These are phyloP conservation scores for Breviolum minutum DNA, from an alignment of 73 alveolate species.

Conservation along the genomic window DNA sequence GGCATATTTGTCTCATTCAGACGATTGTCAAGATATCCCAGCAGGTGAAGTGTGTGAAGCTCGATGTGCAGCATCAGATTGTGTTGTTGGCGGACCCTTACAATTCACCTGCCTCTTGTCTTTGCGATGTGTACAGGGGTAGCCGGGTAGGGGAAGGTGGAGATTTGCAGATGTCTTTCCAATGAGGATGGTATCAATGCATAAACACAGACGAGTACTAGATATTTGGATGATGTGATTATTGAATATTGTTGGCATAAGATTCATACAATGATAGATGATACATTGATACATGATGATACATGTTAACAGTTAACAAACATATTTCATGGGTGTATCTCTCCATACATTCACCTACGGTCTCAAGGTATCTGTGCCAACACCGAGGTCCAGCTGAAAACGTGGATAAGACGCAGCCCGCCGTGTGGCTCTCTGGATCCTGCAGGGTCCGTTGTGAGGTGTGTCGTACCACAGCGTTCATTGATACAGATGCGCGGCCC, in stretches of 20 bases:
- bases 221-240: neutral
- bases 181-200: neutral
- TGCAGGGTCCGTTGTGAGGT: slow-evolving; percentile 69
- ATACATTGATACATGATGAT: neutral
- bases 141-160: neutral
- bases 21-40: slow-evolving; percentile 36
- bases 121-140: neutral
- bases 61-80: slow-evolving; percentile 33
- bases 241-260: neutral
- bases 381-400: slow-evolving; percentile 43
- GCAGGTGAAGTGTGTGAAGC: slow-evolving; percentile 69
- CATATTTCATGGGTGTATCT: neutral
- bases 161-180: neutral
- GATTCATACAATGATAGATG: neutral
- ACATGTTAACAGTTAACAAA: neutral
- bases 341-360: neutral
- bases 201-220: neutral
- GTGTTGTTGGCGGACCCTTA: slow-evolving; percentile 62
- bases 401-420: neutral
- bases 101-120: neutral
- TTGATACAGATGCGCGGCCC: slow-evolving; percentile 83
- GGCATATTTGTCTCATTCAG: slow-evolving; percentile 13
- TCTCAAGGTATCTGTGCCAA: neutral
- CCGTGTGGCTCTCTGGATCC: slow-evolving; percentile 7
- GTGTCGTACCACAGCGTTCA: slow-evolving; percentile 18